Evolutionary conservation across 2,329 filamentous ascomycete species (phyloP), one percentile per base, ranked within the genome.

Genomic region (Aspergillus piperis): DNA sequence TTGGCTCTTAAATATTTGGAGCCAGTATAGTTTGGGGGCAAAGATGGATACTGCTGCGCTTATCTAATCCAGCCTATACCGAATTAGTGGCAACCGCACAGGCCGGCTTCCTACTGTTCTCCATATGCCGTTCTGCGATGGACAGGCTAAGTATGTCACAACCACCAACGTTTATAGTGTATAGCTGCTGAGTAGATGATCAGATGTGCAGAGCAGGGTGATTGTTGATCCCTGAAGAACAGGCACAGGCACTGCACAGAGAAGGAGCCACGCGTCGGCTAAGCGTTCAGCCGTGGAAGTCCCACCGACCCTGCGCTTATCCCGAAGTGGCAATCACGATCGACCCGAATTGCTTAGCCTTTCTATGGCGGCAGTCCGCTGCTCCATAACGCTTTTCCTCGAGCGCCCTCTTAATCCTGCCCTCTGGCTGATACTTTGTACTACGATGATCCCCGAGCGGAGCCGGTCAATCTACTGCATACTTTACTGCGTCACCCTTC

Each of bases 281-380:
- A 54, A 62, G 56, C 60, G 32, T 62, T 62, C 53, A 62, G 54
- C 60, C 60, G 58, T 23, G 2, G 27, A 10, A 11, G 21, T n/a
- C 47, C 41, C 25, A 53, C 54, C 32, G 39, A 15, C 15, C 23
- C 53, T 21, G 59, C 47, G 44, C 39, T 58, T 60, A 30, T 15
- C 54, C 47, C 13, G 53, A 55, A 47, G 41, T n/a, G 53, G 53
- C 11, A n/a, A 13, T 4, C 25, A 10, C 23, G 25, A n/a, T 17
- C 8, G 3, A 4, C 19, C 11, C 19, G 44, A 27, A 17, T 5
- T 39, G 2, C 32, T 36, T 36, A 36, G 32, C 32, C 32, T 36
- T 83, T 66, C 77, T 27, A 54, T 15, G 30, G 23, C 10, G 42
- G 42, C 42, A 23, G 17, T 11, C 42, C 19, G 19, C 13, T 30